Conservation (phyloP, 2,329 filamentous ascomycete species). For the Macrophomina pseudophaseolina region DNA sequence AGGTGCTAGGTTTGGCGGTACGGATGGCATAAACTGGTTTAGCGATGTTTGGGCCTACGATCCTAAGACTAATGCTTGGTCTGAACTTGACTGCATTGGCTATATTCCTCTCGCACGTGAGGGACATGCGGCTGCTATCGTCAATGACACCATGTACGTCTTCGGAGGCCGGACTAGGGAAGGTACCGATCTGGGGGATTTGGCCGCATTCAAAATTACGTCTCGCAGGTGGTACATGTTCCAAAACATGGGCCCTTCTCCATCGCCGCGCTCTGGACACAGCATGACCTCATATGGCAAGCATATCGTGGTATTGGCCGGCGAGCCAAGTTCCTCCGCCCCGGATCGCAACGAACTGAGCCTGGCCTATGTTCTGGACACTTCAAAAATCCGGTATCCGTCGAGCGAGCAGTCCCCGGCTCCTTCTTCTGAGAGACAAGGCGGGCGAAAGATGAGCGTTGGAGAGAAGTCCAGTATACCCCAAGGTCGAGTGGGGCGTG, state of each 20-base stretch:
- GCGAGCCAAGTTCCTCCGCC: conserved; percentile 88
- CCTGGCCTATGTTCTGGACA: conserved; percentile 90
- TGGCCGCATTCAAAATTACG: conserved; percentile 82
- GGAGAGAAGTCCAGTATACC: conserved; percentile 51
- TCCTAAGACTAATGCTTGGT: conserved; percentile 80
- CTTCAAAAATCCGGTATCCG: conserved; percentile 94
- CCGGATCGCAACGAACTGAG: conserved; percentile 83
- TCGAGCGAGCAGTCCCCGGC: conserved; percentile 63
- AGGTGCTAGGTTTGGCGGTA: conserved; percentile 82
- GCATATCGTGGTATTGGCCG: conserved; percentile 88
- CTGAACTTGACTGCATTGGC: conserved; percentile 91
- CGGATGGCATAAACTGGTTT: conserved; percentile 95
- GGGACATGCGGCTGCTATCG: conserved; percentile 89
- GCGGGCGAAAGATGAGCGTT: conserved; percentile 51
- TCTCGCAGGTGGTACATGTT: conserved; percentile 98
- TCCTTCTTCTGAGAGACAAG: conserved; percentile 35
- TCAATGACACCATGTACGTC: conserved; percentile 99
- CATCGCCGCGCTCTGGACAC: conserved; percentile 90
- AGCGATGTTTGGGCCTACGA: conserved; percentile 99
- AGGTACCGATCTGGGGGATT: conserved; percentile 86
- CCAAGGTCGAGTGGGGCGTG: conserved; percentile 49
- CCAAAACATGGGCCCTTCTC: conserved; percentile 98
- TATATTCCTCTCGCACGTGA: conserved; percentile 95
- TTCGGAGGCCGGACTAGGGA: conserved; percentile 96
- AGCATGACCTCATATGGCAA: conserved; percentile 97